phyloP scores from a whole-genome alignment of 352 stramenopile genomes.

The Globisporangium abappressorium region DNA sequence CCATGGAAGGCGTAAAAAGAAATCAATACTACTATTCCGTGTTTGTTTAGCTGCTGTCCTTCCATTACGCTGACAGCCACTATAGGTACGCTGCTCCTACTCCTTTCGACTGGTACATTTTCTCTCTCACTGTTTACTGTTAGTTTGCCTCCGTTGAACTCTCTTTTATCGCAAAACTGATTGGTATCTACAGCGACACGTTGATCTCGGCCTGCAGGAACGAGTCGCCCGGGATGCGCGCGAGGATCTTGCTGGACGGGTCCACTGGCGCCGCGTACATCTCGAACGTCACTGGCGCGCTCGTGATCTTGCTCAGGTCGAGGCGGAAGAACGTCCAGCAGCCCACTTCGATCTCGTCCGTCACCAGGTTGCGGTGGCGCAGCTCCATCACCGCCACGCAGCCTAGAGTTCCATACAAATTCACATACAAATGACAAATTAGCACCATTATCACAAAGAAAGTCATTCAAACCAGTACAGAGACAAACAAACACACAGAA shows the following conservation, averaged over 20 bases:
- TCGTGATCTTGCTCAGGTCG: conserved; percentile 88
- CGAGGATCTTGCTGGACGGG: conserved; percentile 84
- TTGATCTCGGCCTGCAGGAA: conserved; percentile 89
- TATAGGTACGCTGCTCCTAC: background rate
- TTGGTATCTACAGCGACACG: conserved; percentile 63
- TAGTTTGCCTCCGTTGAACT: background rate
- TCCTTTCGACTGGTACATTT: background rate
- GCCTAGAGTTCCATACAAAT: conserved; percentile 32
- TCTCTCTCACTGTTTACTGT: background rate
- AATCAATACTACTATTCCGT: background rate
- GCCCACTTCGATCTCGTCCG: conserved; percentile 82
- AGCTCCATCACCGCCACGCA: conserved; percentile 87
- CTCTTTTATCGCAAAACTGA: conserved; percentile 1
- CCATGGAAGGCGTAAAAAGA: background rate
- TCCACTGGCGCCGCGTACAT: conserved; percentile 87
- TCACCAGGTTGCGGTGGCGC: conserved; percentile 78
- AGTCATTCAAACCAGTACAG: conserved; percentile 1
- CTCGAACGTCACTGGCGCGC: conserved; percentile 79
- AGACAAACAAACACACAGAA: background rate
- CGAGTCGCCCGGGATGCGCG: conserved; percentile 79
- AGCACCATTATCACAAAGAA: conserved; percentile 6
- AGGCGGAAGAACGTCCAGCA: conserved; percentile 90
- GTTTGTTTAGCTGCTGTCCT: background rate
- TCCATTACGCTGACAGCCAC: background rate
- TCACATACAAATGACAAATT: background rate